phyloP scores from a whole-genome alignment of 352 stramenopile genomes.

The Phytophthora fragariaefolia region DNA sequence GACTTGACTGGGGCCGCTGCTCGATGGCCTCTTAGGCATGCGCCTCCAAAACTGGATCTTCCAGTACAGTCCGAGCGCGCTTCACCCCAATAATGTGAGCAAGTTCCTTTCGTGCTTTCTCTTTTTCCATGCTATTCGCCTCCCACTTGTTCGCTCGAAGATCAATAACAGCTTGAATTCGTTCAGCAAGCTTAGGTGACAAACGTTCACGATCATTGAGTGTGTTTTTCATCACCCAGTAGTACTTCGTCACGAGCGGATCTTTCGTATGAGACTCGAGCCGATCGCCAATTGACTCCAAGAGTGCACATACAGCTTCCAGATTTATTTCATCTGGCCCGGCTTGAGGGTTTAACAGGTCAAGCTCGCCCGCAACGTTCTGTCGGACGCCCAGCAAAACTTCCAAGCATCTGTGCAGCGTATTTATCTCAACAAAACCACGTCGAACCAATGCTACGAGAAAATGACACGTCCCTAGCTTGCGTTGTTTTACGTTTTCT shows the following conservation, averaged over 20 bases:
- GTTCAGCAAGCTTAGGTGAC: neutral
- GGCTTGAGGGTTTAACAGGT: neutral
- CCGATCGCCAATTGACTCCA: neutral
- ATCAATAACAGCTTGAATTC: constrained; percentile 7
- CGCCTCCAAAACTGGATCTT: no score
- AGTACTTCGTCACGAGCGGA: constrained; percentile 8
- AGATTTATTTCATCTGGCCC: constrained; percentile 1
- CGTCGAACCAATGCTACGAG: constrained; percentile 7
- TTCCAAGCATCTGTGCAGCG: constrained; percentile 11
- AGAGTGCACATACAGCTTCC: neutral
- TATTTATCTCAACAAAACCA: neutral
- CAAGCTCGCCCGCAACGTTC: constrained; percentile 5
- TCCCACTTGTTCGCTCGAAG: constrained; percentile 11
- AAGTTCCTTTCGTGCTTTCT: constrained; percentile 11
- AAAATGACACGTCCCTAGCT: constrained; percentile 5
- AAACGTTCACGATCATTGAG: neutral
- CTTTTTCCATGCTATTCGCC: constrained; percentile 5
- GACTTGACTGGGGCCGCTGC: no score
- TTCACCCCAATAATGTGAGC: neutral
- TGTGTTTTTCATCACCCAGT: constrained; percentile 11
- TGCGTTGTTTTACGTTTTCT: neutral
- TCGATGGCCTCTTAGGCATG: no score
- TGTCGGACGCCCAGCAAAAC: constrained; percentile 2
- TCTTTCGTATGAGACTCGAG: constrained; percentile 5
- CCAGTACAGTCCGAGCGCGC: neutral